Evolutionary conservation across 148 eudicot genomes (phyloP).

Genomic region (Agrostemma githago): DNA sequence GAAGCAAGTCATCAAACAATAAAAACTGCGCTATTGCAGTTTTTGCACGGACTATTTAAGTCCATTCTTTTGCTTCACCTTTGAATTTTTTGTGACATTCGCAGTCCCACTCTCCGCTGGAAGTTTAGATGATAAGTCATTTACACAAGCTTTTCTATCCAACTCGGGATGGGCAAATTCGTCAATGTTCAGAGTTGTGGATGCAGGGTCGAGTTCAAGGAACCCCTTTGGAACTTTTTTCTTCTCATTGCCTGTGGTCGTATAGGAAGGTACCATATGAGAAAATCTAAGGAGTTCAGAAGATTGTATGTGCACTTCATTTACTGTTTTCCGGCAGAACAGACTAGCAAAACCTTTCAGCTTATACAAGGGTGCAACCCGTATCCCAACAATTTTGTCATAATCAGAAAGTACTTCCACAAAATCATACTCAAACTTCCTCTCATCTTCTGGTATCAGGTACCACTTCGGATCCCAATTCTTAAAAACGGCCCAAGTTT

Average conservation of each 20-base stretch:
- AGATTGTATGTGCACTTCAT: conserved; percentile 36
- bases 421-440: conserved; percentile 59
- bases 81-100: conserved; percentile 16
- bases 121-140: conserved; percentile 10
- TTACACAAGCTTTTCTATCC: conserved; percentile 5
- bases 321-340: conserved; percentile 39
- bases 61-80: conserved; percentile 17
- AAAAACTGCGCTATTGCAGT: conserved; percentile 23
- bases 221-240: conserved; percentile 43
- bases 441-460: conserved; percentile 24
- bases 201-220: conserved; percentile 84
- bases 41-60: conserved; percentile 28
- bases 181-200: conserved; percentile 42
- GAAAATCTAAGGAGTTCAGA: conserved; percentile 56
- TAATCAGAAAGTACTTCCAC: conserved; percentile 65
- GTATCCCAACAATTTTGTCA: conserved; percentile 38
- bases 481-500: conserved; percentile 77
- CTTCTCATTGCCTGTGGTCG: conserved; percentile 52
- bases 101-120: conserved; percentile 4
- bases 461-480: conserved; percentile 70
- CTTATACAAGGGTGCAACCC: conserved; percentile 54
- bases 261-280: conserved; percentile 62
- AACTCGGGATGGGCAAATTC: conserved; percentile 31
- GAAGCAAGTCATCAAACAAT: neutral
- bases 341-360: conserved; percentile 60